phyloP scores from a whole-genome alignment of 208 protist species.

The Phytomonas sp. region DNA sequence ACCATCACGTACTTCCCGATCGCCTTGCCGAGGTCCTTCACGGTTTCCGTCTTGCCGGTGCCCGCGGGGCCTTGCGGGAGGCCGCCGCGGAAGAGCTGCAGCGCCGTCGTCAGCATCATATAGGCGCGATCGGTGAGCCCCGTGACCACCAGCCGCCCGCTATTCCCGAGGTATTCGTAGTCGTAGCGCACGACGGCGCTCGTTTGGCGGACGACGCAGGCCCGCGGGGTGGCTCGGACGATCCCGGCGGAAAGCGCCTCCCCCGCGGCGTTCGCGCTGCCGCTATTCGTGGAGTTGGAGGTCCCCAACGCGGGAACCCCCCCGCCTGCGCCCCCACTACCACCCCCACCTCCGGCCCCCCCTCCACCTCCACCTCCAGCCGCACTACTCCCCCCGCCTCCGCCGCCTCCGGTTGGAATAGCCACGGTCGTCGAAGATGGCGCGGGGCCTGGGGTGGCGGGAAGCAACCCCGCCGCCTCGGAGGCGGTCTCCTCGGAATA shows the following conservation, averaged over 20 bases:
- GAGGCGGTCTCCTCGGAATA: conserved; percentile 32
- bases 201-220: conserved; percentile 92
- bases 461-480: background rate
- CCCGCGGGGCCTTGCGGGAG: conserved; percentile 95
- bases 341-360: too few relatives aligned
- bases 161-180: conserved; percentile 98
- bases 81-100: conserved; percentile 92
- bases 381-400: background rate
- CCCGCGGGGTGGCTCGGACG: conserved; percentile 1
- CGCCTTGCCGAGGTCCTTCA: conserved; percentile 97
- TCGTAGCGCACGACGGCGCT: conserved; percentile 91
- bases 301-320: too few relatives aligned
- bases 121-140: conserved; percentile 97
- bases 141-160: conserved; percentile 97
- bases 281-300: background rate
- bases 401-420: too few relatives aligned
- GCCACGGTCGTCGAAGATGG: too few relatives aligned
- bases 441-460: too few relatives aligned
- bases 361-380: too few relatives aligned
- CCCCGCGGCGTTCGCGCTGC: background rate
- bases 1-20: conserved; percentile 97
- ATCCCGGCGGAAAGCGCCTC: background rate
- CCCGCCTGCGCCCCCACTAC: too few relatives aligned
- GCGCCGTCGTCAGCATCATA: conserved; percentile 96
- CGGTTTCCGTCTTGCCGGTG: conserved; percentile 98